phyloP scores from a whole-genome alignment of 2,329 filamentous ascomycete genomes.

The Berkeleyomyces basicola region DNA sequence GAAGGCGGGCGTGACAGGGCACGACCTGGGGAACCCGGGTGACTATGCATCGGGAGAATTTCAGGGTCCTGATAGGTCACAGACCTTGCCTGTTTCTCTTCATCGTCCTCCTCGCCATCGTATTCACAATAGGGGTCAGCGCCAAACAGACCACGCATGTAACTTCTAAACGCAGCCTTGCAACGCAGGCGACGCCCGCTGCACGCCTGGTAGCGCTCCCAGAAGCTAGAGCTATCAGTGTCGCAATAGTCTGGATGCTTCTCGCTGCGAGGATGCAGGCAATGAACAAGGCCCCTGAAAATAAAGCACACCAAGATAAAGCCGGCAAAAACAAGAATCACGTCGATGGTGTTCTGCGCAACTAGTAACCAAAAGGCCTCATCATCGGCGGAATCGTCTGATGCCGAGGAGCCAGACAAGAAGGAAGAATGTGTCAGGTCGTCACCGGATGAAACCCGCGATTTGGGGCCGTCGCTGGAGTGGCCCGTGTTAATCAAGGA shows the following conservation, averaged over 20 bases:
- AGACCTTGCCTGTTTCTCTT: slow-evolving; percentile 1
- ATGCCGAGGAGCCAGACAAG: background rate
- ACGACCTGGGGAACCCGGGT: background rate
- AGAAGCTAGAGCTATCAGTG: background rate
- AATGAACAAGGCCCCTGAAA: background rate
- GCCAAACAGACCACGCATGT: background rate
- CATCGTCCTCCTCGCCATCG: background rate
- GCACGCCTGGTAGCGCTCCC: background rate
- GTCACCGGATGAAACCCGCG: background rate
- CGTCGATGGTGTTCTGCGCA: background rate
- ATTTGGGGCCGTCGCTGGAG: background rate
- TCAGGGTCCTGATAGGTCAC: background rate
- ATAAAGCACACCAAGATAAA: background rate
- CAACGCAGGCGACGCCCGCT: background rate
- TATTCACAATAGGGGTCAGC: background rate
- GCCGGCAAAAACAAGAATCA: background rate
- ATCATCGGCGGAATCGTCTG: background rate
- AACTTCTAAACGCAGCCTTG: background rate
- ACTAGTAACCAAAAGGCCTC: background rate
- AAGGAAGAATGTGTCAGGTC: background rate
- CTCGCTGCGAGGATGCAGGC: background rate
- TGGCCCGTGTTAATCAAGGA: slow-evolving; percentile 4
- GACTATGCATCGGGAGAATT: background rate
- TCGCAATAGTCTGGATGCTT: background rate
- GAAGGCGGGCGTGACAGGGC: slow-evolving; percentile 6